Evolutionary conservation across 805 yeast genomes (phyloP), one percentile per base, ranked within the genome.

Genomic region (Torulaspora delbrueckii): DNA sequence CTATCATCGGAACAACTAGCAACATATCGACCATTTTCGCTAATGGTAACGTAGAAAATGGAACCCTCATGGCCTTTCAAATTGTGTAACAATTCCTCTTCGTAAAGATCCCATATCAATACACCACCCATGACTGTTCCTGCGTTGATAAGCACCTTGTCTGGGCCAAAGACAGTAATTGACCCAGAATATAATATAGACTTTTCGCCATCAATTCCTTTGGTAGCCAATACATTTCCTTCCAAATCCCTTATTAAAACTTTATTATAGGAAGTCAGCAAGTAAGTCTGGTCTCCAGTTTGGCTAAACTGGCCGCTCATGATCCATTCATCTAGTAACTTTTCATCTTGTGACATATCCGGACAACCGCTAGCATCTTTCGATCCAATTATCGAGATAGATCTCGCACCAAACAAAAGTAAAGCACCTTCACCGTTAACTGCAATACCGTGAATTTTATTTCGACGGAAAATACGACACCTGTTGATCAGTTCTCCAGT

Each of bases 121-220:
- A 87, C 81, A 10, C 97, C 96, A 39, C 83, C 82, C 82, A 90
- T 81, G 2, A 91, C 97, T 0, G 99, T 91, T 19, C 99, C 99
- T 0, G 96, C 90, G 23, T 88, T 88, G 10, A 88, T 73, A 4
- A 76, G 60, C 0, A 82, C 76, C 30, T 65, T 62, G 5, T 67
- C 71, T 9, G 64, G 60, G 2, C 63, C 47, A 13, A 76, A 53
- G 0, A 75, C 75, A 43, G 72, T 73, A 31, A 91, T 76, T 1
- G 86, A 74, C 0, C 98, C 99, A 5, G 96, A 86, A 61, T 93
- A 93, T 28, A 93, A 70, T 37, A 91, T 84, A 1, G 96, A 85
- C 53, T 84, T 82, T 65, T 87, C 95, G 14, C 75, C 75, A 56
- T 82, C 78, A 19, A 77, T 51, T 1, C 67, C 60, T 40, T 62